These are phyloP conservation scores for Cyamopsis tetragonoloba DNA, from an alignment of 306 rosid genomes.

Conservation along the genomic window DNA sequence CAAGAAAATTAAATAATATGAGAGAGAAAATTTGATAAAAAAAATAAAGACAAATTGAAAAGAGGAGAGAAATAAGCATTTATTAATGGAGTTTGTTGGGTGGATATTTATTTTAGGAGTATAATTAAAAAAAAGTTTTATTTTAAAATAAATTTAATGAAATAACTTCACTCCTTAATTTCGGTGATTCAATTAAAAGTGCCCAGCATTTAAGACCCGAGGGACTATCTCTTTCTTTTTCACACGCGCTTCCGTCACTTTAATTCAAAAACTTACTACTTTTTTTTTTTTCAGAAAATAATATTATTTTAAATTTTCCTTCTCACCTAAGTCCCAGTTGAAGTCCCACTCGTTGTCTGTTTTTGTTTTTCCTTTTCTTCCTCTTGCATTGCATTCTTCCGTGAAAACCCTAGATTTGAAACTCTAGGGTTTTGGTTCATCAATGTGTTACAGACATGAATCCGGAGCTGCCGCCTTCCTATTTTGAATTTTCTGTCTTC, in stretches of 20 bases:
- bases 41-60: too few relatives aligned
- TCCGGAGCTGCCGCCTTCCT: slow-evolving; percentile 13
- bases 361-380: slow-evolving; percentile 35
- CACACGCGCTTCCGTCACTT: slow-evolving; percentile 2
- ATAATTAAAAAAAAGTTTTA: too few relatives aligned
- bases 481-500: slow-evolving; percentile 21
- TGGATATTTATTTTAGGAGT: too few relatives aligned
- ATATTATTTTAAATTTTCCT: not conserved
- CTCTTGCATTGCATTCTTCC: slow-evolving; percentile 39
- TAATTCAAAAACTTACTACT: slow-evolving; percentile 16
- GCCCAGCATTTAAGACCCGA: too few relatives aligned
- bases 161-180: too few relatives aligned
- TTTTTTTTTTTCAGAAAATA: not conserved
- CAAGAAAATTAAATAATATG: too few relatives aligned
- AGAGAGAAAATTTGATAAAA: too few relatives aligned
- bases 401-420: slow-evolving; percentile 74
- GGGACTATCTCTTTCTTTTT: slow-evolving; percentile 14
- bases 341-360: slow-evolving; percentile 26
- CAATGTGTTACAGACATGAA: slow-evolving; percentile 28
- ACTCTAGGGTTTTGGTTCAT: slow-evolving; percentile 76
- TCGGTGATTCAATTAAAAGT: too few relatives aligned
- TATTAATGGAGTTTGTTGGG: too few relatives aligned
- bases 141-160: too few relatives aligned
- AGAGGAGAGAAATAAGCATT: too few relatives aligned
- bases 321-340: slow-evolving; percentile 16